A percentile compares a stretch with the other conserved stretches of the same genome.
Evolutionary conservation across 2,329 filamentous ascomycete species (phyloP).

Genomic region (Trichophyton simii): DNA sequence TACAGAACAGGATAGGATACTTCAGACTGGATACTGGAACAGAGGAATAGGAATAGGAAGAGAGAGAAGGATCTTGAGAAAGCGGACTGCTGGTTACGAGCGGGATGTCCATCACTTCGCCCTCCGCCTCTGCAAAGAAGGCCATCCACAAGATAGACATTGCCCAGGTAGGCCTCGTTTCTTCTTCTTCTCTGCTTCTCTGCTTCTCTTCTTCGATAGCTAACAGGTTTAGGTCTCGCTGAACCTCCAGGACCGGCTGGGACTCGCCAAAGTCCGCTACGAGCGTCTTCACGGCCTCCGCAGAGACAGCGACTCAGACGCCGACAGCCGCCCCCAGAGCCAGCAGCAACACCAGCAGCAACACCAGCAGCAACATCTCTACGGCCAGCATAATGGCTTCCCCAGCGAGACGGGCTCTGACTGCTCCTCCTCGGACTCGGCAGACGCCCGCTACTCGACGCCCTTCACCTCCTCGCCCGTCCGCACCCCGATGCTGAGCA

Average conservation of each 20-base stretch:
- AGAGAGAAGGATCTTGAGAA: not conserved
- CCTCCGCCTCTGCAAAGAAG: constrained; percentile 24
- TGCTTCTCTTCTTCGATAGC: not conserved
- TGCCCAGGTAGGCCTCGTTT: constrained; percentile 24
- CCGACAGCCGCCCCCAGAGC: constrained; percentile 40
- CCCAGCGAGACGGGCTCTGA: constrained; percentile 65
- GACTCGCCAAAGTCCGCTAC: constrained; percentile 92
- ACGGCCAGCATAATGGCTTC: constrained; percentile 6
- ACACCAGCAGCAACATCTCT: constrained; percentile 18
- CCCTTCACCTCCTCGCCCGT: constrained; percentile 69
- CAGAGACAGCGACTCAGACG: constrained; percentile 49
- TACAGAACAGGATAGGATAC: too few relatives aligned
- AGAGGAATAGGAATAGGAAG: not conserved
- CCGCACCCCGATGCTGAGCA: constrained; percentile 72
- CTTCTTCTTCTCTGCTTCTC: not conserved
- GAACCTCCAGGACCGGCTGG: constrained; percentile 82
- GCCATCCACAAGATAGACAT: constrained; percentile 32
- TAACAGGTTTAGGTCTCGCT: constrained; percentile 61
- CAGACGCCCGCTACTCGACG: constrained; percentile 43
- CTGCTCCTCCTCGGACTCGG: constrained; percentile 64
- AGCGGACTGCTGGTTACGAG: not conserved
- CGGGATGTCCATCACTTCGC: constrained; percentile 15
- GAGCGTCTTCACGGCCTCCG: constrained; percentile 89
- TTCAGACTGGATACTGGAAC: not conserved
- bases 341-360: not conserved